phyloP scores from a whole-genome alignment of 441 rosid genomes.

The Populus hybrid region DNA sequence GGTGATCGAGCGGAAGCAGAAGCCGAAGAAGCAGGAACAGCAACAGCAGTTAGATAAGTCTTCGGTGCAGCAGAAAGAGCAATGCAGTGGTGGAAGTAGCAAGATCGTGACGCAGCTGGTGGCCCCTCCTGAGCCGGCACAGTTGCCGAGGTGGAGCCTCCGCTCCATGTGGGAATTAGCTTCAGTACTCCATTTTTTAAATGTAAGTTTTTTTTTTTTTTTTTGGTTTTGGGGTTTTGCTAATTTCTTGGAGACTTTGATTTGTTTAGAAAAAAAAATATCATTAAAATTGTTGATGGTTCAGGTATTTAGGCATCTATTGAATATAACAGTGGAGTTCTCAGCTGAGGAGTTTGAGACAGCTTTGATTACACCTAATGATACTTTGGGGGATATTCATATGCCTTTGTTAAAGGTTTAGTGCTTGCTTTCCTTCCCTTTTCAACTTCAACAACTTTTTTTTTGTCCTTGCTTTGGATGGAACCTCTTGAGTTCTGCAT shows the following conservation, averaged over 20 bases:
- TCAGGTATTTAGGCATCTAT: slow-evolving; percentile 81
- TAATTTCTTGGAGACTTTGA: slow-evolving; percentile 15
- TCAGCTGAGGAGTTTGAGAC: slow-evolving; percentile 98
- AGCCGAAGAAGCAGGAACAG: slow-evolving; percentile 29
- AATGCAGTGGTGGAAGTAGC: slow-evolving; percentile 43
- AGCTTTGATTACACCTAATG: slow-evolving; percentile 79
- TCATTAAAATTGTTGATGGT: neutral
- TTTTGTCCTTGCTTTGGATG: neutral
- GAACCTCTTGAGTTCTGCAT: neutral
- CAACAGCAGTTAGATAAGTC: slow-evolving; percentile 36
- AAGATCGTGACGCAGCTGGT: slow-evolving; percentile 74
- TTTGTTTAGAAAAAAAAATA: neutral
- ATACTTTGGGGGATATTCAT: slow-evolving; percentile 86
- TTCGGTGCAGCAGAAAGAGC: slow-evolving; percentile 37
- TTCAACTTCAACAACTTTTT: neutral
- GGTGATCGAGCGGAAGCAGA: slow-evolving; percentile 38
- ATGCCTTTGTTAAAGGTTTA: slow-evolving; percentile 90
- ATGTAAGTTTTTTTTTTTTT: slow-evolving; percentile 14
- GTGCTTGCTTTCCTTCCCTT: slow-evolving; percentile 17
- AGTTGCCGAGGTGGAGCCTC: slow-evolving; percentile 86
- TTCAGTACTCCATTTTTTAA: slow-evolving; percentile 76
- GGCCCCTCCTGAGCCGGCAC: slow-evolving; percentile 71
- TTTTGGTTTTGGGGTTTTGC: neutral
- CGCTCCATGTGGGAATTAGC: slow-evolving; percentile 99
- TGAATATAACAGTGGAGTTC: slow-evolving; percentile 83